phyloP scores from a whole-genome alignment of 2,329 filamentous ascomycete species.

The Nothophoma quercina region DNA sequence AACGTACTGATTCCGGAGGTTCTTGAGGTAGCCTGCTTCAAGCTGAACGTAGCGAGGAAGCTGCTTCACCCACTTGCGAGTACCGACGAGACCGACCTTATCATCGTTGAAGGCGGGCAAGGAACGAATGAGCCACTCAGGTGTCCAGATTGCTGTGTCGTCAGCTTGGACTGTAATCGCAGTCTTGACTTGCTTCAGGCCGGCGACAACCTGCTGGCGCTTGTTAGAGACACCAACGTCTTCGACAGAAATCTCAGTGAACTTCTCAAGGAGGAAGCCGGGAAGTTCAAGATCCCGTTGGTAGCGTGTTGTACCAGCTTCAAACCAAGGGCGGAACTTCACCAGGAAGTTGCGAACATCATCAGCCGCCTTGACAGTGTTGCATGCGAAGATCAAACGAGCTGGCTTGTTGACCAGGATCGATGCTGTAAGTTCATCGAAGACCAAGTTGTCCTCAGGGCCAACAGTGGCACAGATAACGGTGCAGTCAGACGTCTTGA shows the following conservation, averaged over 20 bases:
- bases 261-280: background rate
- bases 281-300: conserved; percentile 14
- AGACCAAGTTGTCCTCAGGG: conserved; percentile 13
- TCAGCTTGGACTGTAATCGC: conserved; percentile 25
- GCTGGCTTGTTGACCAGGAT: conserved; percentile 26
- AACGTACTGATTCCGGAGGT: conserved; percentile 17
- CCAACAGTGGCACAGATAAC: conserved; percentile 33
- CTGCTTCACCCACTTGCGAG: conserved; percentile 34
- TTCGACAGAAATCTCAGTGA: conserved; percentile 7
- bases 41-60: background rate
- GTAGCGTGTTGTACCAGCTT: conserved; percentile 14
- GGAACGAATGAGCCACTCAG: conserved; percentile 19
- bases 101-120: conserved; percentile 28
- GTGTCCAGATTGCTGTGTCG: conserved; percentile 31
- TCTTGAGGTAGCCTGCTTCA: background rate
- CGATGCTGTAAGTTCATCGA: conserved; percentile 15
- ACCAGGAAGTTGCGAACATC: conserved; percentile 1
- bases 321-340: conserved; percentile 1
- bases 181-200: conserved; percentile 16
- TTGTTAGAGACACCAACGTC: conserved; percentile 29
- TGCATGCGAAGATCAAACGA: conserved; percentile 28
- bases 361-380: conserved; percentile 5
- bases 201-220: conserved; percentile 25
- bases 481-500: conserved; percentile 22
- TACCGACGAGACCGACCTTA: conserved; percentile 33